These are phyloP conservation scores for Agarophyton chilense DNA, from an alignment of 23 red algal genomes.

Conservation along the genomic window DNA sequence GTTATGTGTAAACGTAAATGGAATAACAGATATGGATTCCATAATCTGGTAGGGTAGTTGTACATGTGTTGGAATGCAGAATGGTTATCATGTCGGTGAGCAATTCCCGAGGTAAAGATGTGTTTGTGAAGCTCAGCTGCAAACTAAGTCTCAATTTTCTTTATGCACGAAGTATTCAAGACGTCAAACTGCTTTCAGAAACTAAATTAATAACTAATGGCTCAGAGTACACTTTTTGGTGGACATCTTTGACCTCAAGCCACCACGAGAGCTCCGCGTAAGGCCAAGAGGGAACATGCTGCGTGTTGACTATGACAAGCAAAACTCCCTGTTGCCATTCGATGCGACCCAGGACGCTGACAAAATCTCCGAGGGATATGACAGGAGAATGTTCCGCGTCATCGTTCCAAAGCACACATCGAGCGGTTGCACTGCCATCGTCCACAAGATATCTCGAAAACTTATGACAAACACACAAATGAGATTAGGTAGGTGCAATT, in stretches of 20 bases:
- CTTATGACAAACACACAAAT: background rate
- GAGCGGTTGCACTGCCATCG: slow-evolving; percentile 35
- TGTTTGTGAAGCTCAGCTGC: too few species aligned
- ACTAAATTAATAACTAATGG: background rate
- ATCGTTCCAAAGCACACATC: slow-evolving; percentile 47
- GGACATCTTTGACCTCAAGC: slow-evolving; percentile 20
- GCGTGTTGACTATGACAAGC: slow-evolving; percentile 1
- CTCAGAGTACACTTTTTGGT: slow-evolving; percentile 25
- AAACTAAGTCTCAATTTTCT: background rate
- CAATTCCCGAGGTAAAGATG: too few species aligned
- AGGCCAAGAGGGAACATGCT: background rate
- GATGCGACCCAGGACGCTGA: slow-evolving; percentile 34
- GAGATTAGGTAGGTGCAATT: background rate
- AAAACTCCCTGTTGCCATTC: slow-evolving; percentile 43
- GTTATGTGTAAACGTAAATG: background rate
- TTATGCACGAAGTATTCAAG: background rate
- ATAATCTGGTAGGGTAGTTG: background rate
- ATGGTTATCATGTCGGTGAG: background rate
- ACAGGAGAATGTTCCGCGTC: background rate
- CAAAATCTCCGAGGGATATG: slow-evolving; percentile 36
- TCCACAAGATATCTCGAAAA: slow-evolving; percentile 53
- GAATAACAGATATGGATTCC: background rate
- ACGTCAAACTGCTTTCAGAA: background rate
- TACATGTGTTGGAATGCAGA: background rate
- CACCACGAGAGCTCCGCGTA: slow-evolving; percentile 57